Evolutionary conservation across 768 basidiomycete genomes (phyloP), one percentile per base, ranked within the genome.

Genomic region (Plicaturopsis crispa): DNA sequence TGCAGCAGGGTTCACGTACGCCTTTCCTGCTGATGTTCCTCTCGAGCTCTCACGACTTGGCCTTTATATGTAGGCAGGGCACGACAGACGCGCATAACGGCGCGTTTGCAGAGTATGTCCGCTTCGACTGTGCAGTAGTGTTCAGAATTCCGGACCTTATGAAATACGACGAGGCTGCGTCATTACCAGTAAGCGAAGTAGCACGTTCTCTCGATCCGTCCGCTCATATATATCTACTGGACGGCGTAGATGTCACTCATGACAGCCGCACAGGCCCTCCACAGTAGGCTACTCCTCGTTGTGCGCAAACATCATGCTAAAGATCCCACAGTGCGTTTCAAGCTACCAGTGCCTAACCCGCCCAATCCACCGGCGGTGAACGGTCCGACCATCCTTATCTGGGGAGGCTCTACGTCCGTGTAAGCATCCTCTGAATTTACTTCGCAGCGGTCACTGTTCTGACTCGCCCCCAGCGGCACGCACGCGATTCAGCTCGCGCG

Each of bases 401-500:
- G 38, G 30, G 30, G 30, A 17, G 30, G 28, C 14, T 39, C 38
- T 26, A 39, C 38, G 14, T 24, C 38, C 20, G 24, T 26, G n/a
- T n/a, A n/a, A n/a, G n/a, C n/a, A n/a, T n/a, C n/a, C n/a, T n/a
- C n/a, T n/a, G n/a, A n/a, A n/a, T n/a, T n/a, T n/a, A n/a, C n/a
- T n/a, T n/a, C n/a, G n/a, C n/a, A n/a, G n/a, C n/a, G n/a, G n/a
- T n/a, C n/a, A n/a, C n/a, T n/a, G n/a, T n/a, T n/a, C n/a, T n/a
- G n/a, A n/a, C n/a, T n/a, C n/a, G n/a, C n/a, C n/a, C n/a, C n/a
- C n/a, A n/a, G n/a, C n/a, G 38, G 38, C 4, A 24, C 30, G 30
- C 31, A 39, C 23, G 40, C 35, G 8, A 38, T 45, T 19, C 44
- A 45, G 18, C 4, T 41, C 5, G 44, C 44, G 21, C 26, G 19